phyloP scores from a whole-genome alignment of 2,329 filamentous ascomycete genomes.

The Penicillium italicum region DNA sequence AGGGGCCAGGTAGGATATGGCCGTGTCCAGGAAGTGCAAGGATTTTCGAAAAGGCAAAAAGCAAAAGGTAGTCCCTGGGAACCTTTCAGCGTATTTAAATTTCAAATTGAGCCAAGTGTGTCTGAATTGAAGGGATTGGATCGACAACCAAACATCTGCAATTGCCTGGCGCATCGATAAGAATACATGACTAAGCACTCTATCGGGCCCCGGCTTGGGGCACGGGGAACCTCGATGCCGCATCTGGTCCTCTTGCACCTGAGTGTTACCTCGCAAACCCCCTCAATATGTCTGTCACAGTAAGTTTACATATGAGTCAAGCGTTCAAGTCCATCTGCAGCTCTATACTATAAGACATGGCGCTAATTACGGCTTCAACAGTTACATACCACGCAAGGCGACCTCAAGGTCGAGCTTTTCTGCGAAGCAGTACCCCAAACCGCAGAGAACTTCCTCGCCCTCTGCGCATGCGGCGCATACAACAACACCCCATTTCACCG shows the following conservation, averaged over 20 bases:
- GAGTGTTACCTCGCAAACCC: background rate
- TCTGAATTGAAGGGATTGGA: background rate
- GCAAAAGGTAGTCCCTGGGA: background rate
- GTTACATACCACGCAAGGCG: constrained; percentile 83
- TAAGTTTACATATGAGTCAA: constrained; percentile 15
- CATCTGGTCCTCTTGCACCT: constrained; percentile 4
- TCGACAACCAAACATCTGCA: constrained; percentile 4
- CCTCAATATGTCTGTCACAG: constrained; percentile 34
- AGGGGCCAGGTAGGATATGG: background rate
- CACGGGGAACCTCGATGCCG: constrained; percentile 5
- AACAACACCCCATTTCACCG: constrained; percentile 61
- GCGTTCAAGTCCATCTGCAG: background rate
- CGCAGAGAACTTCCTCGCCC: constrained; percentile 70
- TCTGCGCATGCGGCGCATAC: constrained; percentile 61
- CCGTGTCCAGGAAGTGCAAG: background rate
- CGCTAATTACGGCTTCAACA: constrained; percentile 15
- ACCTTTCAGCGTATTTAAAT: background rate
- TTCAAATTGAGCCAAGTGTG: background rate
- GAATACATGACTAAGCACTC: constrained; percentile 19
- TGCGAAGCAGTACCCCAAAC: constrained; percentile 93
- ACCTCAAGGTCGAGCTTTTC: constrained; percentile 94
- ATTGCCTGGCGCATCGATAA: constrained; percentile 5
- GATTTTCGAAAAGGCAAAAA: too few species aligned
- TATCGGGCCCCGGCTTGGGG: background rate
- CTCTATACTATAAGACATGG: background rate